Evolutionary conservation across 1,284 basidiomycete species (phyloP), one percentile per base, ranked within the genome.

Genomic region (Tausonia pullulans): DNA sequence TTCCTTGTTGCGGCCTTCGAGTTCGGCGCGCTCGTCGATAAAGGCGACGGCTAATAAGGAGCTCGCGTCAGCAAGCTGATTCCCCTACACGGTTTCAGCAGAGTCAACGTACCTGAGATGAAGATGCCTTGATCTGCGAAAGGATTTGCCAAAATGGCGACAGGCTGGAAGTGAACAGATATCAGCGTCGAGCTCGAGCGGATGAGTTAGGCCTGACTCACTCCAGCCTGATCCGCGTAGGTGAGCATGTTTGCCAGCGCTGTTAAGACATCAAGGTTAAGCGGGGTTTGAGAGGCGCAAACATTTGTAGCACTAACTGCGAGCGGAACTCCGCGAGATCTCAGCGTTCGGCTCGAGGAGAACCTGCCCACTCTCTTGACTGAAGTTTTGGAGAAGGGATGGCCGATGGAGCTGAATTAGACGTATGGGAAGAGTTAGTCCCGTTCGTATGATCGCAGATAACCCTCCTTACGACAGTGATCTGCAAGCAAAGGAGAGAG

Each of bases 101-200:
- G 27, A 27, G 27, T 27, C 2, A 51, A 27, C 27, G 27, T 27
- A 27, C 27, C 58, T 9, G 49, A 60, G 52, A 66, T 63, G 44
- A 66, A 66, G 61, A 66, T 66, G n/a, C 46, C 58, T 54, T 65
- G 60, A 27, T 65, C 64, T 9, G 65, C 65, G 14, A 66, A 63
- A 2, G 65, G 65, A 14, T 66, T 66, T 10, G 57, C 61, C 5
- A 66, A 58, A 40, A 66, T 58, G 4, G 65, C 61, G 9, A 63
- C 53, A 5, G 65, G 62, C 60, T 61, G 41, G 8, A 43, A n/a
- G 2, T 4, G 40, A 9, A 14, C 3, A 43, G 5, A 41, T 40
- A 9, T 51, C 48, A 60, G 46, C 39, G 6, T 40, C 16, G 16
- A 44, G 57, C 3, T 44, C 14, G 57, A 16, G n/a, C 10, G 48